phyloP scores from a whole-genome alignment of 305 asterid species.

The Fraxinus xanthoxyloides region DNA sequence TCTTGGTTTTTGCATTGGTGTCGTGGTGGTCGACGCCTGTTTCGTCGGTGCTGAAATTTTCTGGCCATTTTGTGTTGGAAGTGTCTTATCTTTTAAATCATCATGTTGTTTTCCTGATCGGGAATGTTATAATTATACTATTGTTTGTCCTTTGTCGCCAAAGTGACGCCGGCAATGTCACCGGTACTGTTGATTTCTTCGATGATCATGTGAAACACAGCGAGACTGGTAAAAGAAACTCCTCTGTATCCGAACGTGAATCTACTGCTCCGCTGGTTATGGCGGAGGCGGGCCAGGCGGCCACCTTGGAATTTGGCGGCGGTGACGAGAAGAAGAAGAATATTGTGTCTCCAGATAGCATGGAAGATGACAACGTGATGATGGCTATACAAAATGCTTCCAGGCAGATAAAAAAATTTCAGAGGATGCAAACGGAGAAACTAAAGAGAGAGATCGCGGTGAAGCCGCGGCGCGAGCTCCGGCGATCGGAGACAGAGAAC shows the following conservation, averaged over 20 bases:
- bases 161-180: constrained; percentile 21
- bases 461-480: constrained; percentile 38
- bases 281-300: neutral
- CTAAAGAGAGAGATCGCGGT: constrained; percentile 50
- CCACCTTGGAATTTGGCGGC: neutral
- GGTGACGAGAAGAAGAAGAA: constrained; percentile 37
- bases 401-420: constrained; percentile 53
- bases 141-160: constrained; percentile 50
- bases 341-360: constrained; percentile 25
- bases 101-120: constrained; percentile 75
- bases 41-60: constrained; percentile 31
- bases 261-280: constrained; percentile 5
- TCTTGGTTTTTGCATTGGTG: constrained; percentile 37
- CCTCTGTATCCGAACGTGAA: neutral
- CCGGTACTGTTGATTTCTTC: constrained; percentile 35
- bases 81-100: constrained; percentile 47
- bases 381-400: constrained; percentile 55
- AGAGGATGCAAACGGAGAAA: constrained; percentile 76
- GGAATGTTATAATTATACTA: constrained; percentile 56
- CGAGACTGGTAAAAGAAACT: constrained; percentile 24
- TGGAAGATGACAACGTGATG: constrained; percentile 40
- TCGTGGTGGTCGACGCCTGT: constrained; percentile 64
- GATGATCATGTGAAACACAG: constrained; percentile 45
- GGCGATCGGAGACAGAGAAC: constrained; percentile 55
- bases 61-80: constrained; percentile 18